A percentile compares a stretch with the other conserved stretches of the same genome.
These are phyloP conservation scores for Penicillium goetzii DNA, from an alignment of 495 filamentous ascomycete species.

Conservation along the genomic window DNA sequence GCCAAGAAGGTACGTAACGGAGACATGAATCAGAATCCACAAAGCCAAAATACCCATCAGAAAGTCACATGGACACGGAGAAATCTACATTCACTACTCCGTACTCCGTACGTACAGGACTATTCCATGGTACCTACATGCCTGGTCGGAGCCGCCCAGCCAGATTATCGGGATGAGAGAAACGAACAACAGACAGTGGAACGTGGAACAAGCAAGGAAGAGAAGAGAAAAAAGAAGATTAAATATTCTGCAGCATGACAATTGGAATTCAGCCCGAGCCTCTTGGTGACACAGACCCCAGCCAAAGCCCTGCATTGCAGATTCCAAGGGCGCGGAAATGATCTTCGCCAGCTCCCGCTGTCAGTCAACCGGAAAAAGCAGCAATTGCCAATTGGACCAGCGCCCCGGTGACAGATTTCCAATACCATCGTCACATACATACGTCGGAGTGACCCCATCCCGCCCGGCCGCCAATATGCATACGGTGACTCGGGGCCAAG, in stretches of 20 bases:
- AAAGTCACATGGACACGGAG: conserved; percentile 6
- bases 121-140: background rate
- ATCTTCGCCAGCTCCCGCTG: conserved; percentile 32
- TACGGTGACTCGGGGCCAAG: conserved; percentile 24
- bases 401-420: conserved; percentile 20
- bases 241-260: background rate
- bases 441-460: conserved; percentile 15
- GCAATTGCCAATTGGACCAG: conserved; percentile 19
- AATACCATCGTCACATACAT: conserved; percentile 9
- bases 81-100: background rate
- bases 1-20: conserved; percentile 20
- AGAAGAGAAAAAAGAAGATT: background rate
- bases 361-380: conserved; percentile 25
- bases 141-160: conserved; percentile 1
- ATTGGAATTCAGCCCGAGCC: conserved; percentile 18
- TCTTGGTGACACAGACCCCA: conserved; percentile 19
- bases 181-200: background rate
- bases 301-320: conserved; percentile 27
- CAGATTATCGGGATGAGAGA: background rate
- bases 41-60: conserved; percentile 1
- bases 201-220: background rate
- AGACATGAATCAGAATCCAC: background rate
- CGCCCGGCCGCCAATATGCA: conserved; percentile 21
- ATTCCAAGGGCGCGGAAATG: conserved; percentile 22
- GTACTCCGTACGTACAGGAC: no score